Evolutionary conservation across 148 eudicot genomes (phyloP).

Genomic region (Amaranthus palmeri): DNA sequence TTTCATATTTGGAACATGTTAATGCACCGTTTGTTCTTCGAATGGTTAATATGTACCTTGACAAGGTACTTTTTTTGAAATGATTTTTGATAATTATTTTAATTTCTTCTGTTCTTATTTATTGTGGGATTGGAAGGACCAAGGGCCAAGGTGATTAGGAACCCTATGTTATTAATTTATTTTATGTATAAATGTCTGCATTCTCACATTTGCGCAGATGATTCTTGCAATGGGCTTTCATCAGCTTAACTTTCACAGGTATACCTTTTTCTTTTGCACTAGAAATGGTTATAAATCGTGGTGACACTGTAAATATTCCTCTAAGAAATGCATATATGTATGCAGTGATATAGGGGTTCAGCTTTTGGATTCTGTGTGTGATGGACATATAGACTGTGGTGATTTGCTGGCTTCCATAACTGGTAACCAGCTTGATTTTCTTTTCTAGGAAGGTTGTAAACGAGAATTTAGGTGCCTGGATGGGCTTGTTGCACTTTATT

Average conservation of each 20-base stretch:
- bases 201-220: slow-evolving; percentile 36
- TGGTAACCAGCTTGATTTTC: slow-evolving; percentile 37
- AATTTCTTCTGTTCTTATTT: slow-evolving; percentile 5
- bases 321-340: background rate
- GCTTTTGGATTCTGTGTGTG: slow-evolving; percentile 67
- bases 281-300: background rate
- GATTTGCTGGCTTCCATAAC: slow-evolving; percentile 66
- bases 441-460: background rate
- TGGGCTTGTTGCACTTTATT: background rate
- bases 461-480: background rate
- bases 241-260: slow-evolving; percentile 88
- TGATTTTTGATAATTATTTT: background rate
- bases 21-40: slow-evolving; percentile 65
- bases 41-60: slow-evolving; percentile 72
- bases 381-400: slow-evolving; percentile 68
- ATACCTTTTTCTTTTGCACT: slow-evolving; percentile 10
- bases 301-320: background rate
- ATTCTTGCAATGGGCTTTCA: slow-evolving; percentile 84
- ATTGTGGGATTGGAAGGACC: background rate
- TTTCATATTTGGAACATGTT: slow-evolving; percentile 81
- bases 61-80: slow-evolving; percentile 45
- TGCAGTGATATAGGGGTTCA: slow-evolving; percentile 58
- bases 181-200: background rate
- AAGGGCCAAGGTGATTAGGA: background rate
- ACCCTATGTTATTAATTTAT: background rate